Conservation (phyloP, 2,329 filamentous ascomycete species). For the Rhynchosporium secalis region DNA sequence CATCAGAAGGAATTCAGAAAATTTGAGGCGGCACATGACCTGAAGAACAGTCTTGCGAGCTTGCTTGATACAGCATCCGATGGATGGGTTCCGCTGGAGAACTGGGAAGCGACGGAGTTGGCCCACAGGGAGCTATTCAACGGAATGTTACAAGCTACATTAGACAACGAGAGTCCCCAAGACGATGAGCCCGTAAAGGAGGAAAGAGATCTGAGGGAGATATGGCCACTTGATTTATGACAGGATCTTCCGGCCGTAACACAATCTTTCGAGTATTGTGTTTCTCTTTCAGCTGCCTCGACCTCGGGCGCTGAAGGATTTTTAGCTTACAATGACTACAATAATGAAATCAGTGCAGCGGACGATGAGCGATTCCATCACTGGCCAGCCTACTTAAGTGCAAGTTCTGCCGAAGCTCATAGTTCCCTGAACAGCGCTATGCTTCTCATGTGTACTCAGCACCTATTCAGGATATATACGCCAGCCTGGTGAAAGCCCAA, state of each 20-base stretch:
- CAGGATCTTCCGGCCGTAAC: not conserved
- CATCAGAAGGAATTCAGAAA: slow-evolving; percentile 26
- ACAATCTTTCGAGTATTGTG: not conserved
- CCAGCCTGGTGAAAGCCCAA: no score
- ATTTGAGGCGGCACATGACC: slow-evolving; percentile 26
- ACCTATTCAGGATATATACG: no score
- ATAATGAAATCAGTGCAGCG: not conserved
- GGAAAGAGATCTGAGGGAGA: slow-evolving; percentile 6
- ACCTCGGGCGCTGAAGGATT: not conserved
- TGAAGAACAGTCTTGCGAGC: slow-evolving; percentile 23
- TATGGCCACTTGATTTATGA: slow-evolving; percentile 15
- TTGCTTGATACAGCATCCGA: slow-evolving; percentile 25
- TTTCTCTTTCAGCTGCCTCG: not conserved
- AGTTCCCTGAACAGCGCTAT: no score
- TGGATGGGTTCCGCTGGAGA: slow-evolving; percentile 31
- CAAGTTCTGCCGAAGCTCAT: not conserved
- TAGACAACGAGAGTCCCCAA: slow-evolving; percentile 8
- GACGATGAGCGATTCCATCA: not conserved
- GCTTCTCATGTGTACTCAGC: no score
- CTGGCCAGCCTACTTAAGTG: not conserved
- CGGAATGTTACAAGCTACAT: slow-evolving; percentile 8
- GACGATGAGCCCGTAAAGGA: slow-evolving; percentile 13
- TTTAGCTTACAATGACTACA: not conserved
- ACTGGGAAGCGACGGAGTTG: slow-evolving; percentile 25
- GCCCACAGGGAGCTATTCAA: slow-evolving; percentile 14